These are phyloP conservation scores for Cyberlindnera nakhonratchasimensis DNA, from an alignment of 805 yeast genomes.

Conservation along the genomic window DNA sequence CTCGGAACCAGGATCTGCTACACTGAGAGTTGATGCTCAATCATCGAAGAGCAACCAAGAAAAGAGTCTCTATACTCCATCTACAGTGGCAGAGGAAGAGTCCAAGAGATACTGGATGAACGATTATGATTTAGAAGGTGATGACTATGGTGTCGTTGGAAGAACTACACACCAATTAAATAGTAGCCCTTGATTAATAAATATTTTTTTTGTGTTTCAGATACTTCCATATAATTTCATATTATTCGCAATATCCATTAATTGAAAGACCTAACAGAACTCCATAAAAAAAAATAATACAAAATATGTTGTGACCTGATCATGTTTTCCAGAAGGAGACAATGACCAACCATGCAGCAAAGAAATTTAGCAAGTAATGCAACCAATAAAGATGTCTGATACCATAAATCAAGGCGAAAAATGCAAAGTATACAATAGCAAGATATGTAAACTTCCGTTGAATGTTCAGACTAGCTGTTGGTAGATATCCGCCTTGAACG, in stretches of 20 bases:
- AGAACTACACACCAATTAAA: slow-evolving; percentile 24
- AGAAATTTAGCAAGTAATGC: slow-evolving; percentile 68
- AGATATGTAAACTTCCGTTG: slow-evolving; percentile 34
- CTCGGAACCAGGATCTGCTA: slow-evolving; percentile 18
- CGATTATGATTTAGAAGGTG: slow-evolving; percentile 18
- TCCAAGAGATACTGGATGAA: slow-evolving; percentile 34
- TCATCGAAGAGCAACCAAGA: slow-evolving; percentile 6
- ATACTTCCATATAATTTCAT: too few relatives aligned
- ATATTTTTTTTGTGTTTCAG: too few relatives aligned
- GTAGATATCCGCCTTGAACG: slow-evolving; percentile 45
- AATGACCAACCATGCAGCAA: slow-evolving; percentile 49
- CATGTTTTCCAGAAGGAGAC: slow-evolving; percentile 22
- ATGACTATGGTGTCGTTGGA: slow-evolving; percentile 19
- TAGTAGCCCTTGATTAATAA: not conserved
- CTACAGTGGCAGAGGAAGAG: slow-evolving; percentile 34
- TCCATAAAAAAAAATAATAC: not conserved
- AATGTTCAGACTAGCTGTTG: slow-evolving; percentile 30
- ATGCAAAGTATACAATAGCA: slow-evolving; percentile 48
- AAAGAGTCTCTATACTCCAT: slow-evolving; percentile 30
- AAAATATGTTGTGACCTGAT: not conserved
- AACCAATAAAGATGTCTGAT: slow-evolving; percentile 81
- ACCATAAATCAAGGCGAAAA: slow-evolving; percentile 70
- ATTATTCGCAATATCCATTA: too few relatives aligned
- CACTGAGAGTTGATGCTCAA: slow-evolving; percentile 7
- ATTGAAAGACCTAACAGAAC: not conserved